Percentiles rank a stretch among this genome's conserved stretches.
phyloP scores from a whole-genome alignment of 176 grass and related monocot species.

The Eragrostis nindensis region DNA sequence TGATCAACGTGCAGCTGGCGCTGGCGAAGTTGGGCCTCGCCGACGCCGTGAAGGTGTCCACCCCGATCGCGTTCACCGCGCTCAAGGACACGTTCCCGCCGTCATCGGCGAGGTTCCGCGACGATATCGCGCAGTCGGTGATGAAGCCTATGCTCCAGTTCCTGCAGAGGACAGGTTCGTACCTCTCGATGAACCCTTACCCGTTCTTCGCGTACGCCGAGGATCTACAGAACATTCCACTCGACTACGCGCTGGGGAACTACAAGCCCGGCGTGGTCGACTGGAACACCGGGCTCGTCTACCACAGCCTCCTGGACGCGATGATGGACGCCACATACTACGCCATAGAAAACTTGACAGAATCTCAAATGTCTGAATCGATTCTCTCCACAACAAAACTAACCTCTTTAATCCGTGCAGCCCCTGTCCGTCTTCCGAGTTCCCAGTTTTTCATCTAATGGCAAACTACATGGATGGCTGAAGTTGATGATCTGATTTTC shows the following conservation, averaged over 20 bases:
- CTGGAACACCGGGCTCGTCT: slow-evolving; percentile 11
- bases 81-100: slow-evolving; percentile 53
- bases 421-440: no score
- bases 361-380: no score
- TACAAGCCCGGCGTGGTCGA: slow-evolving; percentile 48
- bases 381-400: no score
- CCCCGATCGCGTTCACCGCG: slow-evolving; percentile 51
- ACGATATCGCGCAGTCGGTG: slow-evolving; percentile 52
- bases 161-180: slow-evolving; percentile 43
- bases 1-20: slow-evolving; percentile 39
- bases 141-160: slow-evolving; percentile 64
- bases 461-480: no score
- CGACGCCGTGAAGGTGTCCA: slow-evolving; percentile 58
- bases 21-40: slow-evolving; percentile 46
- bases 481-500: no score
- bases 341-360: slow-evolving; percentile 14
- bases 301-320: slow-evolving; percentile 64
- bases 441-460: no score
- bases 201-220: no score
- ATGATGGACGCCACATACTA: slow-evolving; percentile 56
- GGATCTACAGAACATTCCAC: no score
- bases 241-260: slow-evolving; percentile 47
- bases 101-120: slow-evolving; percentile 45
- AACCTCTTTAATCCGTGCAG: no score
- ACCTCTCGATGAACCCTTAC: slow-evolving; percentile 53